A percentile compares a stretch with the other conserved stretches of the same genome.
These are phyloP conservation scores for Phialemoniopsis sp. DNA, from an alignment of 2,329 filamentous ascomycete genomes.

Conservation along the genomic window DNA sequence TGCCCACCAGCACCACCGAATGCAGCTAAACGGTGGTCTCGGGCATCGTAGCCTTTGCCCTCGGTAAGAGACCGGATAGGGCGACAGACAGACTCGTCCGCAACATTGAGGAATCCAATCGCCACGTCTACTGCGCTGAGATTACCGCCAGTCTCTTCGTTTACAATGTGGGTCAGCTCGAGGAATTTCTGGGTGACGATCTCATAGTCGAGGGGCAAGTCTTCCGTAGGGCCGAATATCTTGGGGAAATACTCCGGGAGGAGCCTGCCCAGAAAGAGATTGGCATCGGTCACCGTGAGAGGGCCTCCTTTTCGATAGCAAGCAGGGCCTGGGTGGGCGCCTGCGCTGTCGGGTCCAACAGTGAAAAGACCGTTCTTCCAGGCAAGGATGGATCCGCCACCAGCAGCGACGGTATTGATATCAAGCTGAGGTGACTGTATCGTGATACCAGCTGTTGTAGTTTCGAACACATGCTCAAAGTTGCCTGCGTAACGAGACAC, in stretches of 20 bases:
- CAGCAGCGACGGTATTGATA: no score
- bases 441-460: slow-evolving; percentile 69
- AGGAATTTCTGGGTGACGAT: slow-evolving; percentile 25
- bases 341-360: slow-evolving; percentile 63
- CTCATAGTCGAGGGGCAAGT: slow-evolving; percentile 45
- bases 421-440: no score
- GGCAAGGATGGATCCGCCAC: no score
- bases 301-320: slow-evolving; percentile 65
- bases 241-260: slow-evolving; percentile 60
- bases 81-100: slow-evolving; percentile 68
- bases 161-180: slow-evolving; percentile 27
- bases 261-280: slow-evolving; percentile 56
- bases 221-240: slow-evolving; percentile 64
- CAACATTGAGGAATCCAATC: slow-evolving; percentile 68
- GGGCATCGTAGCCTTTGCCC: slow-evolving; percentile 31
- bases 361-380: slow-evolving; percentile 65
- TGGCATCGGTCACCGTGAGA: slow-evolving; percentile 64
- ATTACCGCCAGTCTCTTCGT: slow-evolving; percentile 18
- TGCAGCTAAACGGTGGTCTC: slow-evolving; percentile 33
- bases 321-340: slow-evolving; percentile 62
- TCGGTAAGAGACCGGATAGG: slow-evolving; percentile 62
- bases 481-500: slow-evolving; percentile 60
- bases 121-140: slow-evolving; percentile 32
- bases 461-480: slow-evolving; percentile 57
- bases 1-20: slow-evolving; percentile 27